Evolutionary conservation across 2,329 filamentous ascomycete species (phyloP).

Genomic region (Sporothrix protearum): DNA sequence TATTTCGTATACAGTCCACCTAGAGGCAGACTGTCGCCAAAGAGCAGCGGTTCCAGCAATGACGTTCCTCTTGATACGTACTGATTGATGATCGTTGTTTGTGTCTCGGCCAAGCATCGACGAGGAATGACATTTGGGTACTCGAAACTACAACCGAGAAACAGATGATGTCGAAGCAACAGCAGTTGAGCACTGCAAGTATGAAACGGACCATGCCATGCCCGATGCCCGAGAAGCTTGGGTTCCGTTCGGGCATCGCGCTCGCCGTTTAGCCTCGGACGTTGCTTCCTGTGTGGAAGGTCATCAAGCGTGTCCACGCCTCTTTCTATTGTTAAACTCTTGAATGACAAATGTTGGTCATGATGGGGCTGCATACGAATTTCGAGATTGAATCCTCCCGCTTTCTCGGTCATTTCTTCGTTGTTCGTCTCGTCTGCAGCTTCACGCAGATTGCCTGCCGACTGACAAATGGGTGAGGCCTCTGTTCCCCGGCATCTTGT

Average conservation of each 20-base stretch:
- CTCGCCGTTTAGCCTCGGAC: neutral
- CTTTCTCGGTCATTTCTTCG: neutral
- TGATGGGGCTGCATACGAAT: constrained; percentile 6
- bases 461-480: neutral
- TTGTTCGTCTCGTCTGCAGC: neutral
- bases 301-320: neutral
- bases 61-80: neutral
- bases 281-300: neutral
- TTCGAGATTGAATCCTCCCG: neutral
- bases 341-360: constrained; percentile 19
- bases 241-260: neutral
- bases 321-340: constrained; percentile 6
- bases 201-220: neutral
- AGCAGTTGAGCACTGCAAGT: neutral
- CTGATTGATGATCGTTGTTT: neutral
- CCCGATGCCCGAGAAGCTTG: neutral
- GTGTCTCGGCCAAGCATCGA: neutral
- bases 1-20: neutral
- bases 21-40: neutral
- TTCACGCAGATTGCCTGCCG: neutral
- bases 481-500: neutral
- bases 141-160: neutral
- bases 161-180: neutral
- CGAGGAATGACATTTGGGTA: neutral
- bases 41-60: neutral